phyloP scores from a whole-genome alignment of 1,139 yeast species.

The Blastobotrys persicus region DNA sequence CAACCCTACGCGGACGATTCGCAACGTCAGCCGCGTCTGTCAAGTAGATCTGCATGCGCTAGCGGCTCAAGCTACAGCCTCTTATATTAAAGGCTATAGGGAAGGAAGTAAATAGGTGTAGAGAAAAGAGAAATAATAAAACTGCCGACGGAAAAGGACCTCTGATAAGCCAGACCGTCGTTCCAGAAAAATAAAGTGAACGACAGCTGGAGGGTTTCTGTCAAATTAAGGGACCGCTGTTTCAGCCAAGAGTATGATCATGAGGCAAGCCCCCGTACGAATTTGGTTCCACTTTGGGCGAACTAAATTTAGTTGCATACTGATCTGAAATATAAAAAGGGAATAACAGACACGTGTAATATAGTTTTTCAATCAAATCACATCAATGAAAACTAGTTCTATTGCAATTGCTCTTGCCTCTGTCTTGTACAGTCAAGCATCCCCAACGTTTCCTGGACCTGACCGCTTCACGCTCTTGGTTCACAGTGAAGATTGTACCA shows the following conservation, averaged over 20 bases:
- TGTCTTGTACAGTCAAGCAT: neutral
- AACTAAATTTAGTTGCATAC: neutral
- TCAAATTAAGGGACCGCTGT: neutral
- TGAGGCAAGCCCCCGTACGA: neutral
- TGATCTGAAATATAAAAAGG: neutral
- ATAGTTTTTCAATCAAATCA: neutral
- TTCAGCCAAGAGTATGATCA: neutral
- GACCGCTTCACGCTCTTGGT: slow-evolving; percentile 1
- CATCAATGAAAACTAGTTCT: neutral
- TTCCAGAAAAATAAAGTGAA: no score
- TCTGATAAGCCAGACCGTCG: neutral
- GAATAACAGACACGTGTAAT: neutral
- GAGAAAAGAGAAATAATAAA: neutral
- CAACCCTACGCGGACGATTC: no score
- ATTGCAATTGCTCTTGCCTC: neutral
- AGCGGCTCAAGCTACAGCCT: no score
- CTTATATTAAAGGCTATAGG: neutral
- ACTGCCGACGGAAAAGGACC: neutral
- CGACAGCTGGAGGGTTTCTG: neutral
- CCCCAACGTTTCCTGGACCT: neutral
- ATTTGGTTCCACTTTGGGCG: neutral
- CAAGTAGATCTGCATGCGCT: neutral
- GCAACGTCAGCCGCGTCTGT: neutral
- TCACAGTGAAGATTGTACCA: neutral
- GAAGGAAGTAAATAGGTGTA: neutral